phyloP scores from a whole-genome alignment of 2,329 filamentous ascomycete species.

The Arthroderma sp. region DNA sequence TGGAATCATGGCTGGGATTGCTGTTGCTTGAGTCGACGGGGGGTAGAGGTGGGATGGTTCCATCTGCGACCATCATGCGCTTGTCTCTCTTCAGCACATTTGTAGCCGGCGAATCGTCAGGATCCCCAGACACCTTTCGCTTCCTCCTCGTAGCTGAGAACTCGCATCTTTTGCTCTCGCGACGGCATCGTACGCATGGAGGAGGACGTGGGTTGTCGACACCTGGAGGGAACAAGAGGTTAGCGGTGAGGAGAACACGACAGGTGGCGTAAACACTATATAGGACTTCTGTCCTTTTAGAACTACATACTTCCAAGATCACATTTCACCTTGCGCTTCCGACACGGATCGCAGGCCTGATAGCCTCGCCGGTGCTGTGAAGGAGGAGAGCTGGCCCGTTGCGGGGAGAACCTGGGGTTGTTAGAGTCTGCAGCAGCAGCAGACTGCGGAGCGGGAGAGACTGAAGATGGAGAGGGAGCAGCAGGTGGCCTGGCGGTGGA shows the following conservation, averaged over 20 bases:
- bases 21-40: conserved; percentile 8
- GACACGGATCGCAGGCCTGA: conserved; percentile 37
- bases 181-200: conserved; percentile 82
- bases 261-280: too few relatives aligned
- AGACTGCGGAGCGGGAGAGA: not conserved
- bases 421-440: conserved; percentile 12
- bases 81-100: conserved; percentile 30
- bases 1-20: conserved; percentile 4
- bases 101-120: conserved; percentile 32
- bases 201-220: conserved; percentile 92
- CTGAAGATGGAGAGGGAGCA: conserved; percentile 2
- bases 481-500: conserved; percentile 2
- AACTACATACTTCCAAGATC: conserved; percentile 35
- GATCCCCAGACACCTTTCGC: conserved; percentile 53
- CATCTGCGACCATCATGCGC: conserved; percentile 41
- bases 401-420: conserved; percentile 17
- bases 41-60: conserved; percentile 8
- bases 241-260: not conserved
- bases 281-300: too few relatives aligned
- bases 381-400: conserved; percentile 22
- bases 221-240: conserved; percentile 16
- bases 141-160: conserved; percentile 92
- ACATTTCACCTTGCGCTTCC: conserved; percentile 37
- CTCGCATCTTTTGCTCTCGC: conserved; percentile 93
- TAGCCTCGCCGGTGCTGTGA: conserved; percentile 34